phyloP scores from a whole-genome alignment of 2,329 filamentous ascomycete genomes.

The Verticillium albo-atrum region DNA sequence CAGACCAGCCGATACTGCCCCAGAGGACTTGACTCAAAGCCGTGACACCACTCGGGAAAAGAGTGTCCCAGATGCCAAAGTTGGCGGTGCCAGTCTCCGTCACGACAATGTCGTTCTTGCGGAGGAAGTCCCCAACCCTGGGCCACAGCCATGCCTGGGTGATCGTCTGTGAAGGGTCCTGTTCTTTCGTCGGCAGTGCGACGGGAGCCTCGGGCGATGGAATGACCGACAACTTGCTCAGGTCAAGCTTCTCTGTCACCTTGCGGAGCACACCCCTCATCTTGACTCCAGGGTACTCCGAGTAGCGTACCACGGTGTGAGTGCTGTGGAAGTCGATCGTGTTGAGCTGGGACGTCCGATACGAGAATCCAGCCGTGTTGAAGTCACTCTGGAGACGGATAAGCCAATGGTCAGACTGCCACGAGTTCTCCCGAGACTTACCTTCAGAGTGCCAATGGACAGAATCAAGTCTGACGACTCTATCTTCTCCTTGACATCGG shows the following conservation, averaged over 20 bases:
- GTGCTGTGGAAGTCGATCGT: conserved; percentile 79
- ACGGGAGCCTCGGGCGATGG: conserved; percentile 51
- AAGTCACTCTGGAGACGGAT: conserved; percentile 58
- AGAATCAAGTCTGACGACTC: conserved; percentile 69
- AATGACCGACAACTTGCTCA: conserved; percentile 52
- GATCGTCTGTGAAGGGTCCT: conserved; percentile 42
- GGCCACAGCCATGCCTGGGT: conserved; percentile 77
- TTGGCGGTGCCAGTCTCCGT: conserved; percentile 87
- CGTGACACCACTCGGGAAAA: conserved; percentile 72
- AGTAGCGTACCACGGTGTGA: conserved; percentile 69
- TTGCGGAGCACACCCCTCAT: conserved; percentile 77
- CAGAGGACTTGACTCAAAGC: conserved; percentile 76
- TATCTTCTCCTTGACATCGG: conserved; percentile 57
- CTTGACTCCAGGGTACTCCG: conserved; percentile 70
- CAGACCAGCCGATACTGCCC: conserved; percentile 62
- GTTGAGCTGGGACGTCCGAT: conserved; percentile 69
- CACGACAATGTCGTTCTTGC: conserved; percentile 69
- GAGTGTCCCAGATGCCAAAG: conserved; percentile 83
- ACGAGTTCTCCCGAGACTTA: conserved; percentile 6
- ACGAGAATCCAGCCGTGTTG: conserved; percentile 80
- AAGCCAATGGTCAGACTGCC: not conserved
- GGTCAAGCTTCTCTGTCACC: conserved; percentile 55
- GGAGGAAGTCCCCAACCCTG: conserved; percentile 66
- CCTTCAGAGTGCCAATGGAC: conserved; percentile 60
- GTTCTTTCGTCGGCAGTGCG: conserved; percentile 33